Conservation (phyloP, 768 basidiomycete species). For the Lactarius vividus region DNA sequence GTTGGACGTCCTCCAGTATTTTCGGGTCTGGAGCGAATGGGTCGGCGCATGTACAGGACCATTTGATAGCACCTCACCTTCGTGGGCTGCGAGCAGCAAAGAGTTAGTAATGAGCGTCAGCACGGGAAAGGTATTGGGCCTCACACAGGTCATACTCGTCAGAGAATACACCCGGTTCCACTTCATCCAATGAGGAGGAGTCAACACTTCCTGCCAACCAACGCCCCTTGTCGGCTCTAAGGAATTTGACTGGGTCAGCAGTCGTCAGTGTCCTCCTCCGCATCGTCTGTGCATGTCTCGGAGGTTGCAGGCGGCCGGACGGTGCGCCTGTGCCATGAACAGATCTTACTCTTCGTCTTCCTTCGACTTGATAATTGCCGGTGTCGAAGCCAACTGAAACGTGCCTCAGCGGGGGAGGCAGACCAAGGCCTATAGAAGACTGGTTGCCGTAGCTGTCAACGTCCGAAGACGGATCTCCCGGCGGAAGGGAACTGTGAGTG, state of each 20-base stretch:
- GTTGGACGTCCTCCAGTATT: conserved; percentile 77
- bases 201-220: conserved; percentile 11
- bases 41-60: conserved; percentile 20
- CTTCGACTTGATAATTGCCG: conserved; percentile 27
- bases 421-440: conserved; percentile 32
- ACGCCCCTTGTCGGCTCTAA: conserved; percentile 22
- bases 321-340: conserved; percentile 27
- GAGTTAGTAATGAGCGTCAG: conserved; percentile 4
- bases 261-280: conserved; percentile 27
- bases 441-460: conserved; percentile 20
- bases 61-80: conserved; percentile 53
- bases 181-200: conserved; percentile 25
- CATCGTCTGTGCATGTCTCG: conserved; percentile 13
- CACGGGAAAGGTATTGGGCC: conserved; percentile 32
- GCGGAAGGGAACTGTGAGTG: conserved; percentile 38
- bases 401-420: conserved; percentile 29
- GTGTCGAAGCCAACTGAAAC: conserved; percentile 20
- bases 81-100: conserved; percentile 52
- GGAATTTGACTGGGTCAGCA: conserved; percentile 10
- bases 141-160: conserved; percentile 78
- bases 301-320: conserved; percentile 16
- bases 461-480: conserved; percentile 22
- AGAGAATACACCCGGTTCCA: conserved; percentile 44
- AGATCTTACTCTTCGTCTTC: conserved; percentile 35
- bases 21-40: conserved; percentile 55